Base-by-base conservation (phyloP, 2,329 filamentous ascomycete genomes). In the Celoporthe dispersa region DNA sequence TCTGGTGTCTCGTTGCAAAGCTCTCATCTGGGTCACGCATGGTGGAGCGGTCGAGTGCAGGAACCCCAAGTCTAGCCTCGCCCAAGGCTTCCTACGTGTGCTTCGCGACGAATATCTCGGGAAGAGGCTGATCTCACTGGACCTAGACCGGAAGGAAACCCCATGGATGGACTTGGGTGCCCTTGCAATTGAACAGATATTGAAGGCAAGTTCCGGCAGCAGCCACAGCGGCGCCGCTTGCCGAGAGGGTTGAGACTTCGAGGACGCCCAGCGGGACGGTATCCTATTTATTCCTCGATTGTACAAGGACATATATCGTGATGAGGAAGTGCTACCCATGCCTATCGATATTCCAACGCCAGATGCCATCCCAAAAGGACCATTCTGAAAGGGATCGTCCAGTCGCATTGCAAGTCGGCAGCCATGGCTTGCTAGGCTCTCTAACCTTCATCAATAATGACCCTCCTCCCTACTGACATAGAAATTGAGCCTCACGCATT, bases 251-350 rank as follows among this genome's bases (percentile, higher is more conserved):
- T n/a, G n/a, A n/a, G n/a, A 74, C 9, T 67, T 72, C 33, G 79
- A 81, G 65, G 79, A 76, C 31, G 77, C 75, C 0, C 71, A 79
- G n/a, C 68, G 72, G 1, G 72, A 76, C 35, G 75, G 75, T 1
- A 61, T 71, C 12, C 68, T 78, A 0, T 71, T 76, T 11, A 70
- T 79, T 28, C 73, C 74, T 11, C 69, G 78, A 0, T 75, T 76
- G 51, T 75, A 76, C 31, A 75, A 69, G 1, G 69, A 77, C 14
- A 73, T 75, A 63, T 2, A 11, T 2, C 60, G 48, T 7, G 57
- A 68, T 48, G 35, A 64, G 48, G 28, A 44, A 44, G 39, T 44
- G 11, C 14, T 44, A 2, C 39, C 39, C 11, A 14, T 3, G 9
- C 11, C 14, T 2, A 16, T 16, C 39, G 11, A 44, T 44, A 14